Evolutionary conservation across 2,329 filamentous ascomycete genomes (phyloP).

Genomic region (Penicillium sp.): DNA sequence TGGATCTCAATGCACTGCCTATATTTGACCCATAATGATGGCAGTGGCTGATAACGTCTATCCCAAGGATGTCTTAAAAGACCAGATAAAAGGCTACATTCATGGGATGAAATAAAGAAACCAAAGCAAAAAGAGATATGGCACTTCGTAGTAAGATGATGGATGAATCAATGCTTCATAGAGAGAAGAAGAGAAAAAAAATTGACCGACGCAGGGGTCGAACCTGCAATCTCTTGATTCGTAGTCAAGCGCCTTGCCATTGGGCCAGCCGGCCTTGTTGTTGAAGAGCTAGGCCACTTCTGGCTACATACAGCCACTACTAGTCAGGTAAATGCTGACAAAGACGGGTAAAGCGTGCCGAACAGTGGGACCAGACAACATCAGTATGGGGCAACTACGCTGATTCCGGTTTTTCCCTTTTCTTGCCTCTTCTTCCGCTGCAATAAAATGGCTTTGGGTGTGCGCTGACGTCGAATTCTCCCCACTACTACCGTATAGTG

Average conservation of each 20-base stretch:
- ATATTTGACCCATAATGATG: background rate
- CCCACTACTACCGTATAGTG: background rate
- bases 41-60: background rate
- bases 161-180: background rate
- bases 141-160: background rate
- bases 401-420: slow-evolving; percentile 12
- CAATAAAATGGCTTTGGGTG: background rate
- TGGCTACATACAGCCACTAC: background rate
- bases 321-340: background rate
- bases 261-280: slow-evolving; percentile 38
- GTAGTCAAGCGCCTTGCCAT: slow-evolving; percentile 51
- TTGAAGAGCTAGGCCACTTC: rapidly evolving
- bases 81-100: too few relatives aligned
- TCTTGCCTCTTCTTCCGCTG: slow-evolving; percentile 2
- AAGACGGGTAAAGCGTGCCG: slow-evolving; percentile 8
- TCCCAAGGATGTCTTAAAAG: background rate
- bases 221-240: slow-evolving; percentile 51
- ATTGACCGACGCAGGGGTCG: slow-evolving; percentile 40
- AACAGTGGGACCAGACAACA: background rate
- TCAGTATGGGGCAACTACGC: background rate
- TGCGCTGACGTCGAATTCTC: background rate
- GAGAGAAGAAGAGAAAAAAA: background rate
- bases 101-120: background rate
- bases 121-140: background rate
- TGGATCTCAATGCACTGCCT: background rate